Conservation (phyloP, 345 rosid genomes). For the Bruguiera gymnorhiza region DNA sequence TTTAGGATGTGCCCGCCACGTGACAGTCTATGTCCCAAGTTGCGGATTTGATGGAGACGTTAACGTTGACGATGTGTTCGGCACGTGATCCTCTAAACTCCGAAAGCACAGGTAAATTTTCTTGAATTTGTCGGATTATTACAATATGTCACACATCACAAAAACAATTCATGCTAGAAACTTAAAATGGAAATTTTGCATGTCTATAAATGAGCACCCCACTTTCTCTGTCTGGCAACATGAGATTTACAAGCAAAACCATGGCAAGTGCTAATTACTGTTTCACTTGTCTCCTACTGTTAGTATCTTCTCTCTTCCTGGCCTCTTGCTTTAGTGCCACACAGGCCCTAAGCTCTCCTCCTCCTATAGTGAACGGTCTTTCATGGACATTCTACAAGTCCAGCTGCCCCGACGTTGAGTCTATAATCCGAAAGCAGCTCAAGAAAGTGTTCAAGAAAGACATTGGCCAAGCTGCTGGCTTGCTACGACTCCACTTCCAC, state of each 20-base stretch:
- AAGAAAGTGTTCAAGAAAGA: slow-evolving; percentile 60
- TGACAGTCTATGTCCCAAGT: no score
- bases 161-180: no score
- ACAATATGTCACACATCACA: no score
- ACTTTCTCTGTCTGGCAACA: no score
- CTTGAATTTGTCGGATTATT: no score
- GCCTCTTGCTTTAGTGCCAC: slow-evolving; percentile 10
- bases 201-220: no score
- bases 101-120: no score
- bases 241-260: neutral
- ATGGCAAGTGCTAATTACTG: slow-evolving; percentile 9
- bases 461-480: slow-evolving; percentile 81
- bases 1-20: no score
- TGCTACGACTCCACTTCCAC: slow-evolving; percentile 89
- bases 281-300: slow-evolving; percentile 7
- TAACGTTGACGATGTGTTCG: no score
- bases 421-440: slow-evolving; percentile 50
- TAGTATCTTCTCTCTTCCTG: slow-evolving; percentile 16
- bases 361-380: slow-evolving; percentile 51
- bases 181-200: no score
- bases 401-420: slow-evolving; percentile 64
- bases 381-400: slow-evolving; percentile 63
- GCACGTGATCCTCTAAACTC: no score
- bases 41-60: no score
- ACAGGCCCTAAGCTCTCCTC: slow-evolving; percentile 18